phyloP scores from a whole-genome alignment of 2,329 filamentous ascomycete species.

The Pseudogymnoascus sp. region DNA sequence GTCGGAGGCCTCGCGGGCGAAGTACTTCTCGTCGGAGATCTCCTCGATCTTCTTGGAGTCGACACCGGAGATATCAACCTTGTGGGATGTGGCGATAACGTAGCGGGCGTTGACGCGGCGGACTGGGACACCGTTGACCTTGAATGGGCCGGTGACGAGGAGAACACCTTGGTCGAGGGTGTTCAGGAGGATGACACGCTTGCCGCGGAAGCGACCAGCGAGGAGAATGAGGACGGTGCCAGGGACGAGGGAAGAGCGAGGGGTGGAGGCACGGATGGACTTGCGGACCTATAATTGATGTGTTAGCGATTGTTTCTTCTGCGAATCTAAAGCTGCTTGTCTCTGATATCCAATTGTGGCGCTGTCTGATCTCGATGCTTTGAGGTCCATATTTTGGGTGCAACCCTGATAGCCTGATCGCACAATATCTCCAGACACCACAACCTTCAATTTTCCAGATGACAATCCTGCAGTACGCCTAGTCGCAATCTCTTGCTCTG shows the following conservation, averaged over 20 bases:
- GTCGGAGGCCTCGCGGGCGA: conserved; percentile 87
- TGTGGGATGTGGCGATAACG: conserved; percentile 83
- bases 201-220: conserved; percentile 98
- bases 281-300: conserved; percentile 73
- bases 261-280: conserved; percentile 76
- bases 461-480: background rate
- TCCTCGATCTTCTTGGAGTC: conserved; percentile 86
- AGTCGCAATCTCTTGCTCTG: conserved; percentile 7
- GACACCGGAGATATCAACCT: conserved; percentile 75
- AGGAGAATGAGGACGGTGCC: conserved; percentile 98
- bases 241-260: conserved; percentile 82
- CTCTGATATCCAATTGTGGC: conserved; percentile 4
- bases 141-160: conserved; percentile 98
- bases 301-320: conserved; percentile 19
- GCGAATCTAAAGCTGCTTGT: background rate
- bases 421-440: conserved; percentile 7
- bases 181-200: conserved; percentile 99
- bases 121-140: conserved; percentile 98
- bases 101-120: conserved; percentile 89
- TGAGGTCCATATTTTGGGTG: background rate
- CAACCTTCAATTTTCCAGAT: conserved; percentile 7
- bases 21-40: conserved; percentile 72
- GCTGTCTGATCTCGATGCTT: background rate
- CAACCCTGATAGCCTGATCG: conserved; percentile 6
- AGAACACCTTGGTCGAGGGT: conserved; percentile 94